Conservation (phyloP, 73 alveolate genomes). For the Blepharisma stoltei region DNA sequence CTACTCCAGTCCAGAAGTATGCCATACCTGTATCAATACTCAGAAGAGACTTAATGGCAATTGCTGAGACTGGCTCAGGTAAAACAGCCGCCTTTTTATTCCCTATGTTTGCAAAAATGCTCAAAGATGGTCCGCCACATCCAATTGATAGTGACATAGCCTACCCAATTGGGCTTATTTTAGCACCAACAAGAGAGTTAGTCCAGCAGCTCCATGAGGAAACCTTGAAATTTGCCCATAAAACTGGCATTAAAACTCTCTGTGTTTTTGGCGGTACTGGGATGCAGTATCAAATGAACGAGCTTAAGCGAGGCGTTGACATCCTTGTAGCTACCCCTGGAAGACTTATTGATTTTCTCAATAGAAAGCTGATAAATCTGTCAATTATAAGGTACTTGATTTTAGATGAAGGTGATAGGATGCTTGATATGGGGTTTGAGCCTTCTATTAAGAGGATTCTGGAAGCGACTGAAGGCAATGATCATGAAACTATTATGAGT, state of each 20-base stretch:
- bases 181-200: conserved; percentile 94
- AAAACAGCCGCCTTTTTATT: conserved; percentile 86
- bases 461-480: conserved; percentile 23
- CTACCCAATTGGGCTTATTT: conserved; percentile 78
- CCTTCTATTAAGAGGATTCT: conserved; percentile 57
- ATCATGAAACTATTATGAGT: conserved; percentile 25
- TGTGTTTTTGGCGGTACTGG: conserved; percentile 55
- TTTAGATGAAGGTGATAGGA: conserved; percentile 81
- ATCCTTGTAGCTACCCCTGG: conserved; percentile 85
- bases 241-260: conserved; percentile 37
- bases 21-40: conserved; percentile 40
- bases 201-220: conserved; percentile 32
- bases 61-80: conserved; percentile 94
- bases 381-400: conserved; percentile 53
- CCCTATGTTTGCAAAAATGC: conserved; percentile 77
- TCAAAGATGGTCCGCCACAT: conserved; percentile 25
- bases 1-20: conserved; percentile 51
- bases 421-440: conserved; percentile 87
- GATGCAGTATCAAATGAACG: conserved; percentile 49
- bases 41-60: conserved; percentile 79
- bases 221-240: conserved; percentile 19
- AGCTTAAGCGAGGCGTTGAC: conserved; percentile 58
- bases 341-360: conserved; percentile 70
- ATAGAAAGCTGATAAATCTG: conserved; percentile 54
- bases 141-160: conserved; percentile 24